Evolutionary conservation across 176 grass and related monocot genomes (phyloP).

Genomic region (Carex scoparia): DNA sequence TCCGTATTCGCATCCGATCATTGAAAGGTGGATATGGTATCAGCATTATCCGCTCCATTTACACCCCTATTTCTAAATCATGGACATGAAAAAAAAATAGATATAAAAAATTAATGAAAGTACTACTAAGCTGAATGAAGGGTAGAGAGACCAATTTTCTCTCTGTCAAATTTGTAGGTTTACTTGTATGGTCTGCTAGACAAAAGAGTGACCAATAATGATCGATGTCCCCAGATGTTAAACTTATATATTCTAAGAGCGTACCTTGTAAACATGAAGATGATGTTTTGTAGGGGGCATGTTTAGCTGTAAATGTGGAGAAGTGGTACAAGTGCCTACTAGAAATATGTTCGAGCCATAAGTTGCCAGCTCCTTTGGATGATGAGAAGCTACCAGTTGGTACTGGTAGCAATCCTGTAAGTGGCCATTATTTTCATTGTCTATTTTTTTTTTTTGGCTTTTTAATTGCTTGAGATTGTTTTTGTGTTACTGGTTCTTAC

Average conservation of each 20-base stretch:
- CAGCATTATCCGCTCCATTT: too few species aligned
- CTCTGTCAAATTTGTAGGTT: background rate
- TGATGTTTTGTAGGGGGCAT: constrained; percentile 56
- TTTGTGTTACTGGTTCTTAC: background rate
- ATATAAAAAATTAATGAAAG: background rate
- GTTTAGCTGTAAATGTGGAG: constrained; percentile 71
- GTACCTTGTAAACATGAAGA: background rate
- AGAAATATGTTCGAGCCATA: constrained; percentile 63
- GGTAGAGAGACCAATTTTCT: background rate
- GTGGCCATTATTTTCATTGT: constrained; percentile 30
- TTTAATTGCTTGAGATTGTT: background rate
- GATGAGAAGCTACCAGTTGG: constrained; percentile 96
- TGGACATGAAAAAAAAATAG: background rate
- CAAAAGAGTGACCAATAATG: background rate
- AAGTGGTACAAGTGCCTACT: constrained; percentile 76
- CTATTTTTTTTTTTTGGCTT: background rate
- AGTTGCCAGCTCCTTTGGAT: constrained; percentile 56
- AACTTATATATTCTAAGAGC: constrained; percentile 17
- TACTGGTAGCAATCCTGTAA: constrained; percentile 99
- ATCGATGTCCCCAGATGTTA: constrained; percentile 6
- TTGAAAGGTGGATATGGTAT: too few species aligned
- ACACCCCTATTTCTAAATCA: background rate
- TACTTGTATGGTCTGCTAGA: background rate
- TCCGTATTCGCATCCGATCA: too few species aligned
- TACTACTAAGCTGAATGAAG: background rate